Evolutionary conservation across 2,329 filamentous ascomycete genomes (phyloP).

Genomic region (Colletotrichum plurivorum): DNA sequence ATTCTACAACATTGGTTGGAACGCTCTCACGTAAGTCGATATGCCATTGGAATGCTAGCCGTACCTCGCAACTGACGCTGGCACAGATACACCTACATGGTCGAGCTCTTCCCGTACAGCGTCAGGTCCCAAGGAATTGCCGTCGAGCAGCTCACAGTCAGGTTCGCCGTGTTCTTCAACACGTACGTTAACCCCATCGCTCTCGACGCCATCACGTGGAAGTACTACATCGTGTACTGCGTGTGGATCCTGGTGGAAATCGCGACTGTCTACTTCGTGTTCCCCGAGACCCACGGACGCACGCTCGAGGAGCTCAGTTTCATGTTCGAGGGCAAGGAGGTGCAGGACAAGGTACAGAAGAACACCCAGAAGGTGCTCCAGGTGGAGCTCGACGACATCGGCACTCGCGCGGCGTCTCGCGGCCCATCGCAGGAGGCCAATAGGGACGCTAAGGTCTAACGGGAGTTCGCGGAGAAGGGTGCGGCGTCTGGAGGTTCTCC

Average conservation of each 20-base stretch:
- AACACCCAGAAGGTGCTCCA: conserved; percentile 40
- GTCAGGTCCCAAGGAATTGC: conserved; percentile 55
- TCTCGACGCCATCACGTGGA: conserved; percentile 55
- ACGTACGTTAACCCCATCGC: conserved; percentile 63
- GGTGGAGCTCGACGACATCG: conserved; percentile 30
- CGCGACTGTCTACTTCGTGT: conserved; percentile 80
- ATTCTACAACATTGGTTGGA: conserved; percentile 32
- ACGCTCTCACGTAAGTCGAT: conserved; percentile 11
- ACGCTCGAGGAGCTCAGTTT: conserved; percentile 77
- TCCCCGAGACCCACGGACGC: conserved; percentile 87
- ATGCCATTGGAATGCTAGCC: rapidly evolving
- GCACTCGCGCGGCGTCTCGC: neutral
- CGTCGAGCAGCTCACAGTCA: conserved; percentile 54
- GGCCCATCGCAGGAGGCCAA: neutral
- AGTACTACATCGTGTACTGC: conserved; percentile 60
- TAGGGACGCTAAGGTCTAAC: conserved; percentile 10
- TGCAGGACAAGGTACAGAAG: conserved; percentile 38
- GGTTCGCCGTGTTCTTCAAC: conserved; percentile 60
- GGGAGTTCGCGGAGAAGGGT: neutral
- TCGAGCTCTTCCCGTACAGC: conserved; percentile 56
- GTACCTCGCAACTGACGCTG: conserved; percentile 18
- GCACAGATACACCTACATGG: conserved; percentile 54
- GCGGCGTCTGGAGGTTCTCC: neutral
- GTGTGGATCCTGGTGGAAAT: conserved; percentile 60
- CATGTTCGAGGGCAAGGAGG: conserved; percentile 42